Conservation (phyloP, 495 filamentous ascomycete genomes). For the Talaromyces stipitatus region DNA sequence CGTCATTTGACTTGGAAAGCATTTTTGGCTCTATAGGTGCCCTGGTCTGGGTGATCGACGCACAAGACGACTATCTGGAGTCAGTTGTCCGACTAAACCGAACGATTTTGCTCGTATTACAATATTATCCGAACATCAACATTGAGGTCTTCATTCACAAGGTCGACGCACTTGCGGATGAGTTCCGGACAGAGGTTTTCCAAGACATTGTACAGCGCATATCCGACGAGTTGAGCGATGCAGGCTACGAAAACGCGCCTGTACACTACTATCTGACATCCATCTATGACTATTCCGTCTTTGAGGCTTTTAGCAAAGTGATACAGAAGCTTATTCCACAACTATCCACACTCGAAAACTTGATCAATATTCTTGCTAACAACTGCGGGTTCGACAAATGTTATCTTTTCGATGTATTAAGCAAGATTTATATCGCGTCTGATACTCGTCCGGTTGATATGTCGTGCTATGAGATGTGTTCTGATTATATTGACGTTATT, state of each 20-base stretch:
- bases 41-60: conserved; percentile 96
- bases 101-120: conserved; percentile 80
- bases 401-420: conserved; percentile 91
- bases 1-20: conserved; percentile 76
- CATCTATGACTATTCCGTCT: conserved; percentile 97
- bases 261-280: conserved; percentile 91
- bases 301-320: conserved; percentile 96
- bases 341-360: conserved; percentile 79
- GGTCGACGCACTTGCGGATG: conserved; percentile 87
- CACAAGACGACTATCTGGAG: conserved; percentile 93
- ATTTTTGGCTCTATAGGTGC: conserved; percentile 92
- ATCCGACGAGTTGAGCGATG: conserved; percentile 88
- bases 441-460: conserved; percentile 89
- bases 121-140: conserved; percentile 83
- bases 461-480: conserved; percentile 93
- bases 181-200: conserved; percentile 89
- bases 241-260: conserved; percentile 83
- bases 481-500: conserved; percentile 95
- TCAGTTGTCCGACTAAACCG: conserved; percentile 77
- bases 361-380: conserved; percentile 81
- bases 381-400: conserved; percentile 95
- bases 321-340: conserved; percentile 96
- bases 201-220: conserved; percentile 94
- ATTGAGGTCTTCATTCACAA: conserved; percentile 99
- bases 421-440: conserved; percentile 97